phyloP scores from a whole-genome alignment of 495 filamentous ascomycete genomes.

The Saxophila tyrrhenica region DNA sequence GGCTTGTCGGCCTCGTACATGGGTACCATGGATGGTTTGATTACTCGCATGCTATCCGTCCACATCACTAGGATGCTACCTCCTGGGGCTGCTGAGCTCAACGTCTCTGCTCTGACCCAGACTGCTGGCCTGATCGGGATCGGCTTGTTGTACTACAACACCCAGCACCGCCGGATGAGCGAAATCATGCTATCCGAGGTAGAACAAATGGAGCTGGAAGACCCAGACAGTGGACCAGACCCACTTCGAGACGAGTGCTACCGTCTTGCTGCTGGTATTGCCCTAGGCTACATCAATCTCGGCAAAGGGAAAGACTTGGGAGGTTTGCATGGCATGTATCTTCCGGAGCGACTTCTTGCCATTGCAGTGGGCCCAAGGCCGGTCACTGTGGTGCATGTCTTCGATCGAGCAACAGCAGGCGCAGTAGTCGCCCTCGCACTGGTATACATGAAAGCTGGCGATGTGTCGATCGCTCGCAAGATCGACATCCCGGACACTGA shows the following conservation, averaged over 20 bases:
- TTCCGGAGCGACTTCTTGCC: slow-evolving; percentile 74
- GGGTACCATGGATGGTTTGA: slow-evolving; percentile 90
- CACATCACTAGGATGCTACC: slow-evolving; percentile 93
- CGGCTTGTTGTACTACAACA: slow-evolving; percentile 85
- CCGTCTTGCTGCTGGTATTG: slow-evolving; percentile 83
- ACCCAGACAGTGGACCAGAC: slow-evolving; percentile 46
- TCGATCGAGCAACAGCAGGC: slow-evolving; percentile 84
- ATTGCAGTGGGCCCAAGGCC: slow-evolving; percentile 79
- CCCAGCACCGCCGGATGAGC: slow-evolving; percentile 95
- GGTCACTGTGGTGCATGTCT: slow-evolving; percentile 75
- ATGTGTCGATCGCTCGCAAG: slow-evolving; percentile 78
- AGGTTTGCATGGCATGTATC: slow-evolving; percentile 86
- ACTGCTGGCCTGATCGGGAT: slow-evolving; percentile 97
- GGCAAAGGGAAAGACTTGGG: slow-evolving; percentile 78
- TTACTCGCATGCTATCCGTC: slow-evolving; percentile 91
- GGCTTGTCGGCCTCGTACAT: slow-evolving; percentile 87
- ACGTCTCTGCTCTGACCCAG: slow-evolving; percentile 86
- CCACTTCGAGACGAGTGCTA: slow-evolving; percentile 89
- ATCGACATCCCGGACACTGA: slow-evolving; percentile 84
- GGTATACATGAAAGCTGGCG: slow-evolving; percentile 95
- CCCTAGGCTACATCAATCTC: slow-evolving; percentile 88
- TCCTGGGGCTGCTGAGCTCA: slow-evolving; percentile 72
- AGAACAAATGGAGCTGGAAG: slow-evolving; percentile 67
- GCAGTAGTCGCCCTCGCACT: slow-evolving; percentile 83
- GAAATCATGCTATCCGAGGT: slow-evolving; percentile 98